phyloP scores from a whole-genome alignment of 352 stramenopile genomes.

The Globisporangium recalcitrans region DNA sequence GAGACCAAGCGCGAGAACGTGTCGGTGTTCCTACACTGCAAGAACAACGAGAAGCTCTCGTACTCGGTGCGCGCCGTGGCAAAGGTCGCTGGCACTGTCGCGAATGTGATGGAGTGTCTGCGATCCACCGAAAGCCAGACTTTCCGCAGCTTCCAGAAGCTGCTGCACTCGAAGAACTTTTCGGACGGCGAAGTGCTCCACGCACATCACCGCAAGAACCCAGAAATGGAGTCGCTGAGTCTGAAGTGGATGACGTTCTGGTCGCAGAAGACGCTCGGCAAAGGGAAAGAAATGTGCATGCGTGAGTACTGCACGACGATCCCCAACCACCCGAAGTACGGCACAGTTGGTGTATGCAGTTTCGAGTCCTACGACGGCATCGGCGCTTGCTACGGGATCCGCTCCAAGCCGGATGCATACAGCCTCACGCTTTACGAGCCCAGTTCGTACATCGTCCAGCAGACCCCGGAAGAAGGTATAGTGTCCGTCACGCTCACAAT shows the following conservation, averaged over 20 bases:
- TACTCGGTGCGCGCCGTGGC: slow-evolving; percentile 71
- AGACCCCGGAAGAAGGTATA: slow-evolving; percentile 60
- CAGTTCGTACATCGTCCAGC: slow-evolving; percentile 67
- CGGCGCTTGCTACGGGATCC: slow-evolving; percentile 66
- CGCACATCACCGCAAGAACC: slow-evolving; percentile 31
- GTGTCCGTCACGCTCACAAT: slow-evolving; percentile 69
- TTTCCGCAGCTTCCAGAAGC: slow-evolving; percentile 65
- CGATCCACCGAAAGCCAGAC: slow-evolving; percentile 51
- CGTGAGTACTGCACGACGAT: slow-evolving; percentile 76
- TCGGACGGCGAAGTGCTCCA: slow-evolving; percentile 79
- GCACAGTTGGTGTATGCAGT: slow-evolving; percentile 57
- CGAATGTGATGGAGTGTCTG: slow-evolving; percentile 75
- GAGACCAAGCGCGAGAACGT: slow-evolving; percentile 62
- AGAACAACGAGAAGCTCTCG: slow-evolving; percentile 77
- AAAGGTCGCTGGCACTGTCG: slow-evolving; percentile 58
- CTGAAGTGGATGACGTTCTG: slow-evolving; percentile 83
- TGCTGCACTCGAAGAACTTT: slow-evolving; percentile 69
- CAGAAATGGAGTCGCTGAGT: slow-evolving; percentile 56
- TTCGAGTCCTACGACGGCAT: slow-evolving; percentile 83
- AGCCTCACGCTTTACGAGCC: slow-evolving; percentile 76
- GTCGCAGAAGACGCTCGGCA: slow-evolving; percentile 69
- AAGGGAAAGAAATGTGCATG: slow-evolving; percentile 78
- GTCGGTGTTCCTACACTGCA: slow-evolving; percentile 71
- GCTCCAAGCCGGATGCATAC: slow-evolving; percentile 67
- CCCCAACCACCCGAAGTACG: slow-evolving; percentile 50